These are phyloP conservation scores for Pseudozyma hubeiensis DNA, from an alignment of 1,284 basidiomycete species.

Conservation along the genomic window DNA sequence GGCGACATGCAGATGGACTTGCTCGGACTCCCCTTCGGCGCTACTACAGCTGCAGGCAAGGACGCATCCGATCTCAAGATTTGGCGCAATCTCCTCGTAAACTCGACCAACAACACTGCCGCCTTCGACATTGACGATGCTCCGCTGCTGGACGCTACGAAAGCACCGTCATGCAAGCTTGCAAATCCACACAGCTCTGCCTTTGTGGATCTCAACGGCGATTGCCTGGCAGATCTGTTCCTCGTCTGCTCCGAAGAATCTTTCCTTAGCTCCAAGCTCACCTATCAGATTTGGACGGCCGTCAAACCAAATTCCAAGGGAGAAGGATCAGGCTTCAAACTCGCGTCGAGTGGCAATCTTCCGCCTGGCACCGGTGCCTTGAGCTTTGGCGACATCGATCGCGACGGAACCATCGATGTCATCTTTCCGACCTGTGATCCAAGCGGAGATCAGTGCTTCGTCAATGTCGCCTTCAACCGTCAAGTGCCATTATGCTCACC, in stretches of 20 bases:
- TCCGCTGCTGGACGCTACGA: constrained; percentile 27
- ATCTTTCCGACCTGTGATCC: constrained; percentile 84
- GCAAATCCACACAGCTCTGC: constrained; percentile 92
- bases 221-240: constrained; percentile 93
- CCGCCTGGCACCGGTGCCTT: constrained; percentile 83
- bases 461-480: constrained; percentile 94
- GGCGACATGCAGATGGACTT: constrained; percentile 90
- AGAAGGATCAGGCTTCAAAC: constrained; percentile 75
- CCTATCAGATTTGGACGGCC: constrained; percentile 86
- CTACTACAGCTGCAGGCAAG: constrained; percentile 11
- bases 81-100: constrained; percentile 52
- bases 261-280: constrained; percentile 65
- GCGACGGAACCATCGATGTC: constrained; percentile 96
- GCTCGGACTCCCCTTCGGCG: constrained; percentile 76
- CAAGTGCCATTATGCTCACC: constrained; percentile 83
- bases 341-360: constrained; percentile 78
- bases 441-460: constrained; percentile 75
- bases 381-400: constrained; percentile 91
- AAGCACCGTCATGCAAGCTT: constrained; percentile 74
- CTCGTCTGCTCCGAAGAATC: constrained; percentile 79
- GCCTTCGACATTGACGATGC: constrained; percentile 35
- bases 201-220: constrained; percentile 93
- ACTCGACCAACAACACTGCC: constrained; percentile 19
- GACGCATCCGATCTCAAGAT: constrained; percentile 45
- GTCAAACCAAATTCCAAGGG: constrained; percentile 36